Percentiles rank a stretch among this genome's conserved stretches.
These are phyloP conservation scores for Panus rudis DNA, from an alignment of 768 basidiomycete species.

Conservation along the genomic window DNA sequence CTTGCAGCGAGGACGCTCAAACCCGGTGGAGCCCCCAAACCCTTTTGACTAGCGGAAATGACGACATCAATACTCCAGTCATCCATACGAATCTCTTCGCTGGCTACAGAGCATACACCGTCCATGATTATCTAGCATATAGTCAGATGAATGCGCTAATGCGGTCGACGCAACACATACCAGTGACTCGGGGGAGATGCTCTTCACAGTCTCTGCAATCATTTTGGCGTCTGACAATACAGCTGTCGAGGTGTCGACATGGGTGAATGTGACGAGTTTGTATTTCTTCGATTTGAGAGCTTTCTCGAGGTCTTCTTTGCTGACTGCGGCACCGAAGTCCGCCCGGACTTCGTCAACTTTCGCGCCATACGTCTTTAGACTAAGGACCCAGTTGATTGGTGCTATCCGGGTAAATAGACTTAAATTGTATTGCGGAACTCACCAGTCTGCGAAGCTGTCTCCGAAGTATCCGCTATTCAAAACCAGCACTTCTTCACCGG, in stretches of 20 bases:
- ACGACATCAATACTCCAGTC: slow-evolving; percentile 91
- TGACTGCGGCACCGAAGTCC: slow-evolving; percentile 71
- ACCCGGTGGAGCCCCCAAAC: slow-evolving; percentile 89
- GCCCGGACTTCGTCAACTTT: slow-evolving; percentile 81
- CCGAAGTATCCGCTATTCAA: slow-evolving; percentile 93
- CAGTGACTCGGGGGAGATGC: slow-evolving; percentile 80
- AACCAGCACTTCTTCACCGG: slow-evolving; percentile 72
- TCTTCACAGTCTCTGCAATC: slow-evolving; percentile 64
- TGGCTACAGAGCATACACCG: slow-evolving; percentile 94
- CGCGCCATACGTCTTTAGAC: slow-evolving; percentile 84
- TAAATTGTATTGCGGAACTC: slow-evolving; percentile 17
- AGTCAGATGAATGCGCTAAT: background rate
- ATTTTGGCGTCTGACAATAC: slow-evolving; percentile 81
- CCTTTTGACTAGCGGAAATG: slow-evolving; percentile 83
- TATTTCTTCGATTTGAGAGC: slow-evolving; percentile 76
- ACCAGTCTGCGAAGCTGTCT: slow-evolving; percentile 86
- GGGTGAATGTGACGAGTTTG: slow-evolving; percentile 89
- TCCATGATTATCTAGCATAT: slow-evolving; percentile 66
- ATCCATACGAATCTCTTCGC: slow-evolving; percentile 92
- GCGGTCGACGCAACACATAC: slow-evolving; percentile 30
- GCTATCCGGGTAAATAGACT: background rate
- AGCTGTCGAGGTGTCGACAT: slow-evolving; percentile 90
- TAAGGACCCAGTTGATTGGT: slow-evolving; percentile 25
- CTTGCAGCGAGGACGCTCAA: slow-evolving; percentile 82
- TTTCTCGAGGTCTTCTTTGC: slow-evolving; percentile 48